Evolutionary conservation across 2,329 filamentous ascomycete species (phyloP), one percentile per base, ranked within the genome.

Genomic region (Alternaria infectoria): DNA sequence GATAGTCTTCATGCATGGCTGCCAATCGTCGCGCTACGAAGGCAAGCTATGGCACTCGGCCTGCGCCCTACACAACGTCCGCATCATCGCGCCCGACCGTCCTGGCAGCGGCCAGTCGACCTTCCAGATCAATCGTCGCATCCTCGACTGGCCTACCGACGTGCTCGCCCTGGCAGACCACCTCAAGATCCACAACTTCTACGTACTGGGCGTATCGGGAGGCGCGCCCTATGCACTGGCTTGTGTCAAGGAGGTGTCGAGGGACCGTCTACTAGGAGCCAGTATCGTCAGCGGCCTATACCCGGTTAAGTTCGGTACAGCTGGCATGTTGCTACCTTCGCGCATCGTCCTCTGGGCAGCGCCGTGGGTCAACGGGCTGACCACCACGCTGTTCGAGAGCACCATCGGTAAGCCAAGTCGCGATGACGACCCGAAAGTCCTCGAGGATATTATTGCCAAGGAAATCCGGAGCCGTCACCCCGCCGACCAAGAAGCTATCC

Each of bases 151-250:
- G 75, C 79, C 83, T 4, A 61, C 75, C 13, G 83, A 86, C 58
- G 68, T 86, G 4, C 64, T 79, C 15, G 71, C 72, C 1, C 77
- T 86, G 7, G 77, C 79, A 6, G 65, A 79, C 3, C 76, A 83
- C 61, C 76, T 85, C 10, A 72, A 78, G 6, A 62, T 85, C 15
- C 59, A 73, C 6, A 65, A 74, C 6, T 86, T 83, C 69, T 77
- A 79, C 15, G 74, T 86, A 21, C 64, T 86, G 6, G 83, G 83
- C 2, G 72, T 79, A 5, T 84, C 81, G 0, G 84, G 83, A 8
- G 84, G 85, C 19, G 81, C 82, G 2, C 82, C 84, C 1, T 86
- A 83, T 66, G 79, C 80, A 2, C 69, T 86, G 11, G 84, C 83
- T 21, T 86, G 83, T 65, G 78, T 83, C 12, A 74, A 78, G 45